Conservation (phyloP, 1,284 basidiomycete species). For the Cystobasidiaceae sp. region DNA sequence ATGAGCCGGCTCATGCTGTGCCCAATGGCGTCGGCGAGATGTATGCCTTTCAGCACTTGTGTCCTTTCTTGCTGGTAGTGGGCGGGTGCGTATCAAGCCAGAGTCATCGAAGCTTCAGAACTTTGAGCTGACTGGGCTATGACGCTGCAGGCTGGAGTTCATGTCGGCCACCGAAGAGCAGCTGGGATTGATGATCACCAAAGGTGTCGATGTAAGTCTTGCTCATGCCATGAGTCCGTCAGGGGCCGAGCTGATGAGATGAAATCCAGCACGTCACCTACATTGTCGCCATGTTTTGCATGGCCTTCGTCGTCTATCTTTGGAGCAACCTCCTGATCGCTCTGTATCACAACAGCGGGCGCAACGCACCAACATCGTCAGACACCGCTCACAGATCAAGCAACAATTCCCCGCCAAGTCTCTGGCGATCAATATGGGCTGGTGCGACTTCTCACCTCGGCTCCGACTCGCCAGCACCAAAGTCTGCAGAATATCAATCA, state of each 20-base stretch:
- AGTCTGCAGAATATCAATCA: background rate
- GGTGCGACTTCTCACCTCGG: slow-evolving; percentile 5
- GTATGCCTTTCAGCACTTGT: slow-evolving; percentile 71
- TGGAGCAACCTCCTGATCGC: slow-evolving; percentile 59
- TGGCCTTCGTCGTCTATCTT: slow-evolving; percentile 61
- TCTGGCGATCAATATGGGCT: background rate
- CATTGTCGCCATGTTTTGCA: slow-evolving; percentile 59
- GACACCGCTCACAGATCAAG: background rate
- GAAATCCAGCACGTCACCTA: slow-evolving; percentile 73
- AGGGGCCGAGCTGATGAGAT: slow-evolving; percentile 45
- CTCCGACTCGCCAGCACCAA: background rate
- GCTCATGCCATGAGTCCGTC: background rate
- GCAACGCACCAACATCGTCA: background rate
- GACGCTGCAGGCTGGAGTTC: slow-evolving; percentile 60
- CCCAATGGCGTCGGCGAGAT: slow-evolving; percentile 39
- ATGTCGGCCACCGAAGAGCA: slow-evolving; percentile 91
- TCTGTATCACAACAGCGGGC: slow-evolving; percentile 49
- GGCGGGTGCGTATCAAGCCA: slow-evolving; percentile 52
- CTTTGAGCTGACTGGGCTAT: background rate
- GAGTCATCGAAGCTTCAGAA: slow-evolving; percentile 24
- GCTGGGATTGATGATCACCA: slow-evolving; percentile 55
- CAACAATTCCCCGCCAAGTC: background rate
- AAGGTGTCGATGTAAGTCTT: slow-evolving; percentile 36
- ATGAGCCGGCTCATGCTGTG: slow-evolving; percentile 38
- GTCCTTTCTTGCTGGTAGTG: slow-evolving; percentile 69